phyloP scores from a whole-genome alignment of 108 stramenopile species.

The Cafeteria roenbergensis region DNA sequence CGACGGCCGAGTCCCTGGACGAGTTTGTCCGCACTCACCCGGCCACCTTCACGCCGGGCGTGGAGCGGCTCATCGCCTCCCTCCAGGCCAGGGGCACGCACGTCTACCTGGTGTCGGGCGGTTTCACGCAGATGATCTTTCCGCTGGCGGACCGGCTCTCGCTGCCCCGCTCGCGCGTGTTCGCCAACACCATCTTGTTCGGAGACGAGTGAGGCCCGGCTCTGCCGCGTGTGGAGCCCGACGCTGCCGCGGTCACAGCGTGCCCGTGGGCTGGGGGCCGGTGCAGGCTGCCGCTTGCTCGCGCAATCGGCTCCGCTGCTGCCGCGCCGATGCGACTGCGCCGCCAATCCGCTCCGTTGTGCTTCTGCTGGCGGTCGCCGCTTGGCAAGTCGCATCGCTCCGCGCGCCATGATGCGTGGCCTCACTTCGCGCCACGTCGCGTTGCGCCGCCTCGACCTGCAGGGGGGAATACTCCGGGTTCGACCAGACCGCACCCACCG shows the following conservation, averaged over 20 bases:
- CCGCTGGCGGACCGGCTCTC: slow-evolving; percentile 62
- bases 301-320: no score
- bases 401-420: no score
- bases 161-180: slow-evolving; percentile 57
- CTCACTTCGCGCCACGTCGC: no score
- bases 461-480: slow-evolving; percentile 69
- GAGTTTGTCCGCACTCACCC: slow-evolving; percentile 60
- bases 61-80: slow-evolving; percentile 52
- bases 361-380: no score
- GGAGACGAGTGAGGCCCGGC: neutral
- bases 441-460: neutral
- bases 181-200: slow-evolving; percentile 81
- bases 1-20: slow-evolving; percentile 48
- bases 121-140: slow-evolving; percentile 94
- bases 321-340: no score
- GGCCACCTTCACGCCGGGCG: slow-evolving; percentile 57
- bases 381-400: no score
- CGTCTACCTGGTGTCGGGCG: slow-evolving; percentile 87
- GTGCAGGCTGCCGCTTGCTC: no score
- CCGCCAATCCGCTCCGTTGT: no score
- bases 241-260: no score
- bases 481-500: slow-evolving; percentile 71
- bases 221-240: no score
- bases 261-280: no score
- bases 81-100: slow-evolving; percentile 57